Conservation (phyloP, 441 rosid species). For the Jatropha podagrica region DNA sequence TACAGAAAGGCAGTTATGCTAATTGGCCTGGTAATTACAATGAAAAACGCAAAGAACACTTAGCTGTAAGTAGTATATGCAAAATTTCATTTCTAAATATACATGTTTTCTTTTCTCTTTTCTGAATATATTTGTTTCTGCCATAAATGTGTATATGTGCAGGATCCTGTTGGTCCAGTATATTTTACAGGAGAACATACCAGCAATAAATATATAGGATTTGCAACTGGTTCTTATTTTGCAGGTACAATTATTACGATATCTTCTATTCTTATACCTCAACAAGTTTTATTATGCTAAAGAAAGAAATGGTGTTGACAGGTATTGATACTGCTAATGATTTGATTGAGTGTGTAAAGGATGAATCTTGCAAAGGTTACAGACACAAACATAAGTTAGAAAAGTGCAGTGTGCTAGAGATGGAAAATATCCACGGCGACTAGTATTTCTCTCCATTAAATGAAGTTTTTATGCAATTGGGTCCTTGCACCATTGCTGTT, state of each 20-base stretch:
- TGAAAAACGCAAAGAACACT: constrained; percentile 19
- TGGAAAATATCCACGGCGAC: neutral
- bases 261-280: too few species aligned
- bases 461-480: too few species aligned
- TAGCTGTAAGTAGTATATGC: constrained; percentile 23
- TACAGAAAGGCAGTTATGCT: constrained; percentile 32
- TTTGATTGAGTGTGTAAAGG: constrained; percentile 20
- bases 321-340: constrained; percentile 31
- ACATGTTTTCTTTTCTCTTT: neutral
- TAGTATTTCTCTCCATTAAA: too few species aligned
- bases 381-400: neutral
- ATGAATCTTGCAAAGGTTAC: constrained; percentile 15
- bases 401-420: neutral
- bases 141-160: neutral
- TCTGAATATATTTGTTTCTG: neutral
- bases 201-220: constrained; percentile 29
- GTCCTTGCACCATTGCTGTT: too few species aligned
- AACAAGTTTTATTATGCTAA: too few species aligned
- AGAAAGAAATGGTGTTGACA: neutral
- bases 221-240: constrained; percentile 34
- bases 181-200: constrained; percentile 45
- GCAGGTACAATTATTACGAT: constrained; percentile 24
- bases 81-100: neutral
- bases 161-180: constrained; percentile 38
- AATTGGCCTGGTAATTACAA: constrained; percentile 28